phyloP scores from a whole-genome alignment of 805 yeast species.

The Priceomyces carsonii region DNA sequence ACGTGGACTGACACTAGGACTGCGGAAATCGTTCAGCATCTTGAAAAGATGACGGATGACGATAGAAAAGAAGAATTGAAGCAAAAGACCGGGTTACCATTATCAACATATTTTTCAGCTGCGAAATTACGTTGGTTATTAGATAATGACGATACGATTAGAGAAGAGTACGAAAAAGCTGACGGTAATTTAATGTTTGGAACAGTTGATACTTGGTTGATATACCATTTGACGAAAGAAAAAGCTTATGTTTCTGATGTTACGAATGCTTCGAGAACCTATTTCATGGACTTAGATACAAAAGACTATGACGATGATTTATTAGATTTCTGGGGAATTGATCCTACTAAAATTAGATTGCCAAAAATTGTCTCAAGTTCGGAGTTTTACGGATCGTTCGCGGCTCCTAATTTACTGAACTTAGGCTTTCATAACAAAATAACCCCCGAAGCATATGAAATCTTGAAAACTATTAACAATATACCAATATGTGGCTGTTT shows the following conservation, averaged over 20 bases:
- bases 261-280: conserved; percentile 89
- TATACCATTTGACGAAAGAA: conserved; percentile 76
- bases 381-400: conserved; percentile 73
- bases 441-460: conserved; percentile 53
- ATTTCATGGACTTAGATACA: conserved; percentile 80
- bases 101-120: conserved; percentile 90
- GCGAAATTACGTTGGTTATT: conserved; percentile 87
- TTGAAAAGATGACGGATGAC: conserved; percentile 53
- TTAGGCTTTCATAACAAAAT: conserved; percentile 54
- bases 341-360: conserved; percentile 58
- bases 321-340: conserved; percentile 78
- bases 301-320: conserved; percentile 74
- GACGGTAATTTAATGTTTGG: conserved; percentile 81
- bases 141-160: conserved; percentile 70
- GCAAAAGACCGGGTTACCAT: conserved; percentile 77
- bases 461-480: conserved; percentile 50
- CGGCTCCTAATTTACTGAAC: conserved; percentile 55
- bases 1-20: conserved; percentile 97
- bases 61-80: conserved; percentile 59
- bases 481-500: conserved; percentile 86
- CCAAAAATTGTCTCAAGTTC: conserved; percentile 83
- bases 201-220: conserved; percentile 92
- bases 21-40: conserved; percentile 62
- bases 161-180: conserved; percentile 69
- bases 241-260: conserved; percentile 78